phyloP scores from a whole-genome alignment of 2,329 filamentous ascomycete species.

The Penicillium sp. region DNA sequence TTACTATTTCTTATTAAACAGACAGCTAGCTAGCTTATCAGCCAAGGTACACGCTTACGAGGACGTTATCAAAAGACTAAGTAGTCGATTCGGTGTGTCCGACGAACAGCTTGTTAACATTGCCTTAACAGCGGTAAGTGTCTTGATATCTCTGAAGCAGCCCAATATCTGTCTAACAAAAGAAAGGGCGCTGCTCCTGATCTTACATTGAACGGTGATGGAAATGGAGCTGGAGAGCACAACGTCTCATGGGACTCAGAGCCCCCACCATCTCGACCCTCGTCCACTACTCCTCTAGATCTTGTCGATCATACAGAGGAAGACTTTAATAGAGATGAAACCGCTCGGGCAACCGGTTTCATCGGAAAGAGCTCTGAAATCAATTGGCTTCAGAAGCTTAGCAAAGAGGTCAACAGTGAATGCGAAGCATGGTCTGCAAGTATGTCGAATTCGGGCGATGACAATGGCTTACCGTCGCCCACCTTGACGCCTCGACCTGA shows the following conservation, averaged over 20 bases:
- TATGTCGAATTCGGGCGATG: constrained; percentile 16
- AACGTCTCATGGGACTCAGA: constrained; percentile 23
- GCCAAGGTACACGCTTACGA: constrained; percentile 45
- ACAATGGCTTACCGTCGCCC: constrained; percentile 29
- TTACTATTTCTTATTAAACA: constrained; percentile 10
- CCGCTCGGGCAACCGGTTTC: constrained; percentile 42
- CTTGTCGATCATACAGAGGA: constrained; percentile 44
- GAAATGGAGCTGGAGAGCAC: constrained; percentile 15
- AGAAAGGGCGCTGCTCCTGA: constrained; percentile 26
- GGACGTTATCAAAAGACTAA: constrained; percentile 38
- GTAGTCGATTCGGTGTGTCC: constrained; percentile 36
- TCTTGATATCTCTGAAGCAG: not conserved
- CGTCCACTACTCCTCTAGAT: constrained; percentile 36
- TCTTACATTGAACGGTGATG: constrained; percentile 23
- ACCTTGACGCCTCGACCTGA: constrained; percentile 27
- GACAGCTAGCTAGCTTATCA: constrained; percentile 43
- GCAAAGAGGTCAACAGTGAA: constrained; percentile 32
- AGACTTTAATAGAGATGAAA: constrained; percentile 43
- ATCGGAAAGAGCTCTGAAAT: constrained; percentile 48
- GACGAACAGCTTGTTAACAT: constrained; percentile 38
- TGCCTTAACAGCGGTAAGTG: constrained; percentile 33
- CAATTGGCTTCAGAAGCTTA: constrained; percentile 45
- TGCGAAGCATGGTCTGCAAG: constrained; percentile 19
- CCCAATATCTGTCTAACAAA: constrained; percentile 14
- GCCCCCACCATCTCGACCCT: constrained; percentile 20